These are phyloP conservation scores for Podospora tetraspora DNA, from an alignment of 495 filamentous ascomycete genomes.

Conservation along the genomic window DNA sequence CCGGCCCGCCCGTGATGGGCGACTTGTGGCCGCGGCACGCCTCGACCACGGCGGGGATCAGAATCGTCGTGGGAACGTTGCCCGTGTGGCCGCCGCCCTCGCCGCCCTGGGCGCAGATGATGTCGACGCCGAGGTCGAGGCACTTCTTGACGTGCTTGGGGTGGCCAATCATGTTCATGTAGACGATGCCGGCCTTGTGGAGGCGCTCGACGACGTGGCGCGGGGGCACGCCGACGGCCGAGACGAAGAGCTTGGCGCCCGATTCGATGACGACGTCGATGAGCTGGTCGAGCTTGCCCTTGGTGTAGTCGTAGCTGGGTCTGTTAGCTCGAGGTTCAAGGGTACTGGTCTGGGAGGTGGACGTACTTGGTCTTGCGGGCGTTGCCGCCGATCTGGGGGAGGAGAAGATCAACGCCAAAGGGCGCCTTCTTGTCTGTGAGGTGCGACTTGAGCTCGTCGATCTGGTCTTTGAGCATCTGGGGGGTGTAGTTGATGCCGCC, in stretches of 20 bases:
- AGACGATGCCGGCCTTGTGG: slow-evolving; percentile 79
- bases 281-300: slow-evolving; percentile 91
- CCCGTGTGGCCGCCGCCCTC: slow-evolving; percentile 82
- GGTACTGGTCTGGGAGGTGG: not conserved
- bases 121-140: slow-evolving; percentile 81
- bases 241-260: slow-evolving; percentile 90
- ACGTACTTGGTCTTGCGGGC: slow-evolving; percentile 91
- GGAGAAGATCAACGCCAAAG: slow-evolving; percentile 91
- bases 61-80: slow-evolving; percentile 63
- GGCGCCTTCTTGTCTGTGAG: slow-evolving; percentile 94
- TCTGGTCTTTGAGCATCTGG: slow-evolving; percentile 92
- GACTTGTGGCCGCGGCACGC: slow-evolving; percentile 76
- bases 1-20: slow-evolving; percentile 76
- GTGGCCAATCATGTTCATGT: slow-evolving; percentile 99
- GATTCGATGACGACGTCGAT: slow-evolving; percentile 88
- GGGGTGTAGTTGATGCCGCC: slow-evolving; percentile 96
- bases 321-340: not conserved
- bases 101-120: slow-evolving; percentile 81
- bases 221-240: slow-evolving; percentile 90
- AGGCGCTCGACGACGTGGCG: slow-evolving; percentile 81
- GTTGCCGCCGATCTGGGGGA: slow-evolving; percentile 89
- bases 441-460: slow-evolving; percentile 87
- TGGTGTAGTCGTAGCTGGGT: slow-evolving; percentile 95
- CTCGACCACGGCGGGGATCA: slow-evolving; percentile 80
- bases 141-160: slow-evolving; percentile 97